phyloP scores from a whole-genome alignment of 352 stramenopile genomes.

The Phytophthora rubi region DNA sequence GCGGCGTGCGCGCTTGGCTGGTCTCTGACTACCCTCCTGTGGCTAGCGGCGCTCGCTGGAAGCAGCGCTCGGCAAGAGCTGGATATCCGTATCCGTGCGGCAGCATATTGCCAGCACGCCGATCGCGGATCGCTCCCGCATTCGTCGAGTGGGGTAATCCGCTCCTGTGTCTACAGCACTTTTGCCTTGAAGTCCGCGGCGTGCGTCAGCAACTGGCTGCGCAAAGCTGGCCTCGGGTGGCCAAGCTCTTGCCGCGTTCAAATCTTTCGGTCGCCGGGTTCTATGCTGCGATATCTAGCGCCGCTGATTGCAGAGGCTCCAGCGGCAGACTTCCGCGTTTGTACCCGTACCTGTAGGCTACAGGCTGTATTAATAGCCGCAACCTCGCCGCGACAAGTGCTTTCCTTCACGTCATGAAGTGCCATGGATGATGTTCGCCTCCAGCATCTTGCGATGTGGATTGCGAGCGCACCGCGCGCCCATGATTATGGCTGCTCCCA shows the following conservation, averaged over 20 bases:
- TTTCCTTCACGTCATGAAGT: no score
- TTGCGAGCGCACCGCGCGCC: slow-evolving; percentile 18
- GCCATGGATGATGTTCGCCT: slow-evolving; percentile 1
- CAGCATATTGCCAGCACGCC: neutral
- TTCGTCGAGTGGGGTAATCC: slow-evolving; percentile 7
- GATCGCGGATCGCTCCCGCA: slow-evolving; percentile 23
- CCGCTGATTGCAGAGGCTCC: slow-evolving; percentile 15
- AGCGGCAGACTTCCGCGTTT: neutral
- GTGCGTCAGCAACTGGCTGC: slow-evolving; percentile 15
- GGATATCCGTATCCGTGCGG: neutral
- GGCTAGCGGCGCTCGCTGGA: neutral
- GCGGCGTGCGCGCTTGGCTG: neutral
- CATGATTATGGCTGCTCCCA: slow-evolving; percentile 23
- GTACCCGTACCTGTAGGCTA: neutral
- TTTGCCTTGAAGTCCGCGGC: slow-evolving; percentile 15
- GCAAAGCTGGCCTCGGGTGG: slow-evolving; percentile 16
- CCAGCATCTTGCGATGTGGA: slow-evolving; percentile 14
- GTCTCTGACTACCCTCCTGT: slow-evolving; percentile 32
- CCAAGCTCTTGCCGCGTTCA: slow-evolving; percentile 21
- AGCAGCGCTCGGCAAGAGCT: neutral
- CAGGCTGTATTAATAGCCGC: neutral
- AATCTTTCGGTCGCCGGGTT: slow-evolving; percentile 21
- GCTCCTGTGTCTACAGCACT: slow-evolving; percentile 5
- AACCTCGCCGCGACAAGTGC: slow-evolving; percentile 6
- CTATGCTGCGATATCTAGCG: slow-evolving; percentile 15